phyloP scores from a whole-genome alignment of 371 early-diverging fungal species.

The Syncephalastrum racemosum region DNA sequence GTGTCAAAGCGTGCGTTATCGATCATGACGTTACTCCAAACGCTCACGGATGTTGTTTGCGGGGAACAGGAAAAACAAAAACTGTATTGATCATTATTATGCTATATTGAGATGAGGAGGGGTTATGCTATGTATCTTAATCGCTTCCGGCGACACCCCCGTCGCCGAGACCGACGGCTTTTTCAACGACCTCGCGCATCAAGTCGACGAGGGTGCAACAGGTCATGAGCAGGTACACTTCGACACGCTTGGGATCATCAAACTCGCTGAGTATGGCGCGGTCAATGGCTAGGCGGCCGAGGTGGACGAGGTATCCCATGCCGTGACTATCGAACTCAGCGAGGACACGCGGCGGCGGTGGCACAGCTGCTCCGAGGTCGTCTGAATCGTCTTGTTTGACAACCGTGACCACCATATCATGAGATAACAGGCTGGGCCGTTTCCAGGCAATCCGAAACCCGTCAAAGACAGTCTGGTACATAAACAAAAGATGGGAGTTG shows the following conservation, averaged over 20 bases:
- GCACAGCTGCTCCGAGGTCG: constrained; percentile 4
- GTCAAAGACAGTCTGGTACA: constrained; percentile 39
- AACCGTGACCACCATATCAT: constrained; percentile 42
- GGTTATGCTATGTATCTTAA: constrained; percentile 6
- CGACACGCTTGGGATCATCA: constrained; percentile 27
- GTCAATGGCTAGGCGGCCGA: constrained; percentile 41
- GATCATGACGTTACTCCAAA: too few species aligned
- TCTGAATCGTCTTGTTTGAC: constrained; percentile 3
- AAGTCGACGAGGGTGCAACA: constrained; percentile 51
- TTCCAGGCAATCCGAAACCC: constrained; percentile 38
- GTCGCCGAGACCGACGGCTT: constrained; percentile 45
- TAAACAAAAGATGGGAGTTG: constrained; percentile 38
- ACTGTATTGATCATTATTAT: too few species aligned
- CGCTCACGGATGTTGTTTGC: too few species aligned
- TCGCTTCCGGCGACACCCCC: constrained; percentile 47
- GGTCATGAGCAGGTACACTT: constrained; percentile 39
- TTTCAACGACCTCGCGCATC: constrained; percentile 52
- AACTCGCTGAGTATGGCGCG: constrained; percentile 24
- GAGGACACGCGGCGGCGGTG: constrained; percentile 16
- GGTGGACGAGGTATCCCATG: constrained; percentile 44
- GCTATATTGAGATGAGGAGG: too few species aligned
- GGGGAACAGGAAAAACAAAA: too few species aligned
- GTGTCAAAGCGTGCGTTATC: too few species aligned
- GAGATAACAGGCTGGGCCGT: constrained; percentile 40
- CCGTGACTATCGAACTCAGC: constrained; percentile 51